phyloP scores from a whole-genome alignment of 2,329 filamentous ascomycete genomes.

The Herpotrichia juniperi region DNA sequence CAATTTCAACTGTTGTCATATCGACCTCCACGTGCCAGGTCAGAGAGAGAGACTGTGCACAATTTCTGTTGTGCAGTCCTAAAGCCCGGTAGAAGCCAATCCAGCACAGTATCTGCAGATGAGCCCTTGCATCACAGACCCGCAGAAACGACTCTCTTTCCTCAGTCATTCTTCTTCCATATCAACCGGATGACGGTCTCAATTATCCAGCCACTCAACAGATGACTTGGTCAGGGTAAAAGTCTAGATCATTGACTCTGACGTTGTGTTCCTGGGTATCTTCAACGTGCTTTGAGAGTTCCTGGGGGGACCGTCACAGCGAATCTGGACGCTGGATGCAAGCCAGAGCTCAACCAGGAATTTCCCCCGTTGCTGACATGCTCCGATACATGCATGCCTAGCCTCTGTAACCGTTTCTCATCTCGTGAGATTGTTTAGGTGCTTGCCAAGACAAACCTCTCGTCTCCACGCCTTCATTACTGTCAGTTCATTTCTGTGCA shows the following conservation, averaged over 20 bases:
- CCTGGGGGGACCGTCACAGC: not conserved
- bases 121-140: not conserved
- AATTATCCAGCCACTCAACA: slow-evolving; percentile 13
- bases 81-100: not conserved
- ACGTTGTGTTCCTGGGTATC: slow-evolving; percentile 5
- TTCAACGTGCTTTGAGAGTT: not conserved
- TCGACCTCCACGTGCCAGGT: not conserved
- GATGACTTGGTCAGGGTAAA: not conserved
- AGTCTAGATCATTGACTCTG: slow-evolving; percentile 5
- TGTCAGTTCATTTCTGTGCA: slow-evolving; percentile 14
- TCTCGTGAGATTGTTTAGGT: slow-evolving; percentile 23
- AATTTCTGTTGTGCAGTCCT: not conserved
- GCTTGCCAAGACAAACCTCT: not conserved
- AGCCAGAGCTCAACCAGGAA: slow-evolving; percentile 13
- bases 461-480: slow-evolving; percentile 1
- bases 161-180: not conserved
- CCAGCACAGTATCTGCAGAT: not conserved
- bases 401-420: slow-evolving; percentile 10
- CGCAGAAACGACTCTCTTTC: not conserved
- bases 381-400: slow-evolving; percentile 6
- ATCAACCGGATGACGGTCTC: not conserved
- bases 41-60: not conserved
- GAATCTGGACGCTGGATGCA: slow-evolving; percentile 10
- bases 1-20: not conserved
- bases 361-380: slow-evolving; percentile 16